A percentile compares a stretch with the other conserved stretches of the same genome.
Evolutionary conservation across 176 grass and related monocot genomes (phyloP).

Genomic region (Eragrostis nindensis): DNA sequence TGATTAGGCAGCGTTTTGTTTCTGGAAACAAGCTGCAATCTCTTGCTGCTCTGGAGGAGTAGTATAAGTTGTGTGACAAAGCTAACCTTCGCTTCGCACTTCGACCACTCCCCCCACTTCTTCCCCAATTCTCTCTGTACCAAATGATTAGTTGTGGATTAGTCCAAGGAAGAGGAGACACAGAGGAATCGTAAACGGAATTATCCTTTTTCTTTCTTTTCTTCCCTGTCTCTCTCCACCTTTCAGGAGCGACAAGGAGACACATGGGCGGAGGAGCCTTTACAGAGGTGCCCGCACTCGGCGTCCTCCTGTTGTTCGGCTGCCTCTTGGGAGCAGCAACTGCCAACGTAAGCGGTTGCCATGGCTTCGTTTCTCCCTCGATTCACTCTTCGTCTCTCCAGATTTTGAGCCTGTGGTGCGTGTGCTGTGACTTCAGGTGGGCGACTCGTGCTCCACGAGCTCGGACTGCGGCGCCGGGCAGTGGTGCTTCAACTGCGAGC

Average conservation of each 20-base stretch:
- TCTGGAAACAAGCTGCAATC: background rate
- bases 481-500: conserved; percentile 88
- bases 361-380: background rate
- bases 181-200: conserved; percentile 22
- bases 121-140: no score
- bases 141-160: background rate
- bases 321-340: conserved; percentile 22
- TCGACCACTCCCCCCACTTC: background rate
- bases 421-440: conserved; percentile 43
- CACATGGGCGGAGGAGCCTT: conserved; percentile 30
- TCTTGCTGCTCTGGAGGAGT: background rate
- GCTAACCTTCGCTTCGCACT: background rate
- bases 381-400: background rate
- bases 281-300: background rate
- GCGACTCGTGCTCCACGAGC: conserved; percentile 53
- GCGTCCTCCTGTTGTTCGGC: conserved; percentile 4
- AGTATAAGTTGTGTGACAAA: background rate
- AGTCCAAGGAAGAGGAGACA: conserved; percentile 7
- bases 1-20: conserved; percentile 2
- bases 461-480: conserved; percentile 71
- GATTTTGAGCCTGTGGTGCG: background rate
- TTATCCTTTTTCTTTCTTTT: background rate
- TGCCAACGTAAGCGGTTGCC: conserved; percentile 42
- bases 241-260: background rate
- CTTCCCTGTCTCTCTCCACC: background rate